Evolutionary conservation across 108 stramenopile genomes (phyloP).

Genomic region (Skeletonema menzelii): DNA sequence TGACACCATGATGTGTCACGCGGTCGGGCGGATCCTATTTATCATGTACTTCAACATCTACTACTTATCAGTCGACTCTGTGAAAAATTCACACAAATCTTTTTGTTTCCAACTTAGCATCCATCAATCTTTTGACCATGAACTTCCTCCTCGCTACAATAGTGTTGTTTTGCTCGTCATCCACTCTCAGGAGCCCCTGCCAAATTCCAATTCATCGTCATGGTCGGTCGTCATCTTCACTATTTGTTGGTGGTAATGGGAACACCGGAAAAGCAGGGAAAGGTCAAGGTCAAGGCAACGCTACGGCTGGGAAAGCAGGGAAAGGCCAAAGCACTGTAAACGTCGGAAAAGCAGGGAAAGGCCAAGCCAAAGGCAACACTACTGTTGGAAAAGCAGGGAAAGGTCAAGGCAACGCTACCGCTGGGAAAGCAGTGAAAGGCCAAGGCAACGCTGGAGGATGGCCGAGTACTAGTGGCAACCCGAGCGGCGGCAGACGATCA

Average conservation of each 20-base stretch:
- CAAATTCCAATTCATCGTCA: neutral
- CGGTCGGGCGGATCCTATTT: no score
- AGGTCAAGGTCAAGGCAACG: neutral
- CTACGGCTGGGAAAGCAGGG: neutral
- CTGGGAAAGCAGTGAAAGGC: neutral
- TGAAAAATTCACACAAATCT: no score
- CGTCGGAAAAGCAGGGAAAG: neutral
- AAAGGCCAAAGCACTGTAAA: neutral
- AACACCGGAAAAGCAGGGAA: neutral
- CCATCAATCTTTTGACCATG: no score
- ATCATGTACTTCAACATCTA: no score
- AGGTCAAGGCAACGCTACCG: constrained; percentile 4
- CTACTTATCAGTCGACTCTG: no score
- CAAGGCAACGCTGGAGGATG: constrained; percentile 12
- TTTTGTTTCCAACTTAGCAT: no score
- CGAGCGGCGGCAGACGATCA: constrained; percentile 6
- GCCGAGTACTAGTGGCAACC: constrained; percentile 12
- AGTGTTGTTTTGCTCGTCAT: no score
- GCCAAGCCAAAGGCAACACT: neutral
- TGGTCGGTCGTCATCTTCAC: neutral
- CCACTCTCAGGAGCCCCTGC: no score
- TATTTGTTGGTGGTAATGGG: neutral
- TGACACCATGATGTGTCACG: no score
- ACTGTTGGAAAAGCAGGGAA: neutral
- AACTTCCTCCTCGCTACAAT: no score